Percentiles rank a stretch among this genome's conserved stretches.
Evolutionary conservation across 1,284 basidiomycete genomes (phyloP).

Genomic region (Fomitopsis schrenkii): DNA sequence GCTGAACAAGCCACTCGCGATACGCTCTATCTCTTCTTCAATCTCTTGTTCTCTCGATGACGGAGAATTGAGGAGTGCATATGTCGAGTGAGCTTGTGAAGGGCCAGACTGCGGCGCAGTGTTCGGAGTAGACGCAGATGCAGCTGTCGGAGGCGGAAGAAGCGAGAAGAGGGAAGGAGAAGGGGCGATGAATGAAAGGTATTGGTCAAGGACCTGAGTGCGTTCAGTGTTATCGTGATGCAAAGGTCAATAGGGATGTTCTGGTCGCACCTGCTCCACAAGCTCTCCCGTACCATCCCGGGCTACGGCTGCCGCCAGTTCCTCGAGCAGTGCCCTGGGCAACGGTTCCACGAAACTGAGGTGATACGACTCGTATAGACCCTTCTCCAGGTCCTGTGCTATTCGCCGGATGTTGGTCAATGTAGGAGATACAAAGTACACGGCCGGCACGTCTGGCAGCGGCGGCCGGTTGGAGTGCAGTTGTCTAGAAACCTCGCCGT

Average conservation of each 20-base stretch:
- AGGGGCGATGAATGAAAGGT: conserved; percentile 94
- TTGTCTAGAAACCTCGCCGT: conserved; percentile 53
- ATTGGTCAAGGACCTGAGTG: conserved; percentile 85
- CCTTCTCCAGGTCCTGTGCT: conserved; percentile 83
- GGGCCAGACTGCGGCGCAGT: conserved; percentile 29
- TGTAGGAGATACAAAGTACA: conserved; percentile 96
- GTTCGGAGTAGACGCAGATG: conserved; percentile 29
- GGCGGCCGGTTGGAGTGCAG: conserved; percentile 88
- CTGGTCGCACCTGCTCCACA: conserved; percentile 64
- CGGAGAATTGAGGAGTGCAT: conserved; percentile 91
- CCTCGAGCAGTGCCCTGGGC: conserved; percentile 86
- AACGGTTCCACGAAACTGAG: conserved; percentile 95
- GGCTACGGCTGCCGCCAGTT: conserved; percentile 88
- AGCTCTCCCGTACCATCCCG: conserved; percentile 81
- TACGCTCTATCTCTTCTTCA: conserved; percentile 90
- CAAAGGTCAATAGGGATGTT: neutral
- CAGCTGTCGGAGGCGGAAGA: conserved; percentile 47
- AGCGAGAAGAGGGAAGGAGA: conserved; percentile 95
- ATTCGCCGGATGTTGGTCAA: conserved; percentile 85
- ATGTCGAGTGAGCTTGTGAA: conserved; percentile 46
- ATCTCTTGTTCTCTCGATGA: conserved; percentile 88
- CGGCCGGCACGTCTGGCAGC: conserved; percentile 92
- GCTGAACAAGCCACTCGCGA: conserved; percentile 90
- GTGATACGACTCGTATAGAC: conserved; percentile 91
- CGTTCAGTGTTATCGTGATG: neutral